Conservation (phyloP, 108 stramenopile genomes). For the Nitzschia inconspicua region DNA sequence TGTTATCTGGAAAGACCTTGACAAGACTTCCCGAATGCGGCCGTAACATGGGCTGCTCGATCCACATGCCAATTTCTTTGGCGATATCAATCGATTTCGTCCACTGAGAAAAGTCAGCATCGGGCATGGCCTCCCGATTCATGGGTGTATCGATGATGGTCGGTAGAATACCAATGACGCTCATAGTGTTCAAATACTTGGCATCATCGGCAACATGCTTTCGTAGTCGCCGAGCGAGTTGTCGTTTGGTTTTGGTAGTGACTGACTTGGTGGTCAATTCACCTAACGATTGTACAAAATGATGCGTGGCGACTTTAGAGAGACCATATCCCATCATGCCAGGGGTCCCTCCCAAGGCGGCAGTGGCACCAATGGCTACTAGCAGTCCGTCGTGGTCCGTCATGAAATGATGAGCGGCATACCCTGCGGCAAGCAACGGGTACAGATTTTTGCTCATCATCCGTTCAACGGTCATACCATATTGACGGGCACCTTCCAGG, state of each 20-base stretch:
- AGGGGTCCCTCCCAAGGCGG: conserved; percentile 61
- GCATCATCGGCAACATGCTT: conserved; percentile 1
- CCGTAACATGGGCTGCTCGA: conserved; percentile 50
- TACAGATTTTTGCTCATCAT: conserved; percentile 65
- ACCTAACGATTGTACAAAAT: conserved; percentile 66
- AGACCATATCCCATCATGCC: conserved; percentile 75
- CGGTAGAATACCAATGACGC: conserved; percentile 66
- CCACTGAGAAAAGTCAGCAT: conserved; percentile 44
- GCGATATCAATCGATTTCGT: conserved; percentile 74
- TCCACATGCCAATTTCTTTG: conserved; percentile 72
- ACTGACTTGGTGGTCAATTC: conserved; percentile 31
- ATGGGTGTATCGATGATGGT: conserved; percentile 74
- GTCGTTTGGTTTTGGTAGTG: conserved; percentile 38
- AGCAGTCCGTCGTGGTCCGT: conserved; percentile 30
- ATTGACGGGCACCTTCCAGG: conserved; percentile 29
- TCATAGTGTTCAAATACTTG: conserved; percentile 24
- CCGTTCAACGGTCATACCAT: conserved; percentile 34
- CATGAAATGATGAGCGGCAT: conserved; percentile 55
- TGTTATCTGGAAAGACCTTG: conserved; percentile 65
- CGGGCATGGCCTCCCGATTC: conserved; percentile 65
- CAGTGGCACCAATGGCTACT: conserved; percentile 66
- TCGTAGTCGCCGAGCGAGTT: conserved; percentile 13
- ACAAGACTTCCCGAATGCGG: conserved; percentile 80
- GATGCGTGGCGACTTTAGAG: conserved; percentile 61
- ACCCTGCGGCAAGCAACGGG: conserved; percentile 69